phyloP scores from a whole-genome alignment of 495 filamentous ascomycete genomes.

The Clavariopsis aquatica region DNA sequence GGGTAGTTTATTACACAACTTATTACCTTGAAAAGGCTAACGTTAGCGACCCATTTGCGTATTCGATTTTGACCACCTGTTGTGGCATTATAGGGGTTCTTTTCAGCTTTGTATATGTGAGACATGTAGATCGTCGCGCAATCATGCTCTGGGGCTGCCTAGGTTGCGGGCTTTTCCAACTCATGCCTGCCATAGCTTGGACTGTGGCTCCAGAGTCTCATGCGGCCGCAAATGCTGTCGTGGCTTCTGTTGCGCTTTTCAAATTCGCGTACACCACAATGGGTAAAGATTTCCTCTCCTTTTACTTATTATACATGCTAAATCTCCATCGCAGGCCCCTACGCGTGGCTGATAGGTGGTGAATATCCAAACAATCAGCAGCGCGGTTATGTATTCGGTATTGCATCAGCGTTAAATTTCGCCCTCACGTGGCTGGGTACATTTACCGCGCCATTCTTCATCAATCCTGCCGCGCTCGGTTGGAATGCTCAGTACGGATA shows the following conservation, averaged over 20 bases:
- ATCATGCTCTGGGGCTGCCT: constrained; percentile 13
- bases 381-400: constrained; percentile 23
- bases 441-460: constrained; percentile 30
- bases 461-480: constrained; percentile 22
- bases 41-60: constrained; percentile 13
- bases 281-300: neutral
- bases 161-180: constrained; percentile 11
- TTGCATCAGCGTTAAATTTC: constrained; percentile 24
- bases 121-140: constrained; percentile 7
- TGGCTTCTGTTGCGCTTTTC: constrained; percentile 19
- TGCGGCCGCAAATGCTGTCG: constrained; percentile 7
- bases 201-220: constrained; percentile 4
- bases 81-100: constrained; percentile 17
- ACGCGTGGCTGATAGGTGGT: constrained; percentile 23
- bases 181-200: constrained; percentile 22
- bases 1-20: constrained; percentile 18
- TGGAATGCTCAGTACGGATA: constrained; percentile 51
- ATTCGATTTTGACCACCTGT: constrained; percentile 16
- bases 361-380: constrained; percentile 21
- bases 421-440: constrained; percentile 17
- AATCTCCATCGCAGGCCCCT: constrained; percentile 4
- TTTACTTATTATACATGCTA: neutral
- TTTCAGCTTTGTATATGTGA: constrained; percentile 15
- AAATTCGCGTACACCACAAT: constrained; percentile 17
- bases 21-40: constrained; percentile 20